A percentile compares a stretch with the other conserved stretches of the same genome.
Conservation (phyloP, 768 basidiomycete species). For the Kwoniella dejecticola region DNA sequence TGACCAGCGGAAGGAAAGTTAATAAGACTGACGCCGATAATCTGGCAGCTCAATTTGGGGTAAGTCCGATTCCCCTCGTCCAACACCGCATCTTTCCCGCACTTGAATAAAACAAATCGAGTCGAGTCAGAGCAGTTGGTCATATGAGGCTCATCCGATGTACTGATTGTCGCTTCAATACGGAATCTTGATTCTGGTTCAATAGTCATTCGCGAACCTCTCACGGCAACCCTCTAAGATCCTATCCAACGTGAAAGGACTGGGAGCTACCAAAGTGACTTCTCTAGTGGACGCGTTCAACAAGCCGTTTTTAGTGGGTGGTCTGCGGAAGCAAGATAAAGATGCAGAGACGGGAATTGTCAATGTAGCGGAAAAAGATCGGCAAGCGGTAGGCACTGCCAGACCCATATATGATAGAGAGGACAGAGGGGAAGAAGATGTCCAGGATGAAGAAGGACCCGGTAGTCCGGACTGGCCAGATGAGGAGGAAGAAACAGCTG, state of each 20-base stretch:
- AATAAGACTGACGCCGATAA: slow-evolving; percentile 98
- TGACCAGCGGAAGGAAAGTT: slow-evolving; percentile 88
- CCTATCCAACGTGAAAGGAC: slow-evolving; percentile 81
- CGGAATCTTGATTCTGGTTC: too few species aligned
- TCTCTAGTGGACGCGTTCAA: slow-evolving; percentile 89
- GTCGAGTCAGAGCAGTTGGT: too few species aligned
- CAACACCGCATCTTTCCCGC: not conserved
- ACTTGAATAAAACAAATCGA: too few species aligned
- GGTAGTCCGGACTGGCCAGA: slow-evolving; percentile 43
- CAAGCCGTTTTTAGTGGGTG: slow-evolving; percentile 66
- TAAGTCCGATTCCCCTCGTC: slow-evolving; percentile 61
- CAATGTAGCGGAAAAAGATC: slow-evolving; percentile 7
- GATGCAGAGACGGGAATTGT: slow-evolving; percentile 6
- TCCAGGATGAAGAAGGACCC: not conserved
- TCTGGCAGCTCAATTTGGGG: slow-evolving; percentile 84
- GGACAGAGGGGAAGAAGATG: slow-evolving; percentile 5
- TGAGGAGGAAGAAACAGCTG: slow-evolving; percentile 22
- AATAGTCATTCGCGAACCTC: slow-evolving; percentile 82
- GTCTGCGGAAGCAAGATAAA: slow-evolving; percentile 24
- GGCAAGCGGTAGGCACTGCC: slow-evolving; percentile 1
- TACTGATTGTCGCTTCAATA: too few species aligned
- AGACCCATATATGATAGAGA: too few species aligned
- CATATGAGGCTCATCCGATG: too few species aligned
- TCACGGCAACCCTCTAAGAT: slow-evolving; percentile 71
- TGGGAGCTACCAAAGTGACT: slow-evolving; percentile 90